phyloP scores from a whole-genome alignment of 2,329 filamentous ascomycete species.

The Monosporascus sp. region DNA sequence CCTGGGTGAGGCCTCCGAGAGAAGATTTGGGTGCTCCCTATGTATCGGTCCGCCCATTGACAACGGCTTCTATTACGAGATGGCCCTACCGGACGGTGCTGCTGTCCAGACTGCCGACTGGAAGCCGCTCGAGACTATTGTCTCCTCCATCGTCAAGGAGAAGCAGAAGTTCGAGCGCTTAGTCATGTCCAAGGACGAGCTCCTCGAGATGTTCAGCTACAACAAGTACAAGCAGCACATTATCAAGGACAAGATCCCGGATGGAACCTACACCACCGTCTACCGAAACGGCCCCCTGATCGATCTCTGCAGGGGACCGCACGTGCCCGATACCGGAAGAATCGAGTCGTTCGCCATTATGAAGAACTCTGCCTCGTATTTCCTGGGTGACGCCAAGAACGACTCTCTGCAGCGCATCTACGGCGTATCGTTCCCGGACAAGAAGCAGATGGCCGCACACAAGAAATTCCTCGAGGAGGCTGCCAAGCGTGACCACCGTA shows the following conservation, averaged over 20 bases:
- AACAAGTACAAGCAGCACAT: conserved; percentile 99
- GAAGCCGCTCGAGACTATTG: conserved; percentile 76
- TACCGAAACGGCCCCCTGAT: conserved; percentile 92
- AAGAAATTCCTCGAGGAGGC: conserved; percentile 95
- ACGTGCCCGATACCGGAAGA: conserved; percentile 87
- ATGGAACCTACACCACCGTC: conserved; percentile 87
- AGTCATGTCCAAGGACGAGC: conserved; percentile 81
- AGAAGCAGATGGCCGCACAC: conserved; percentile 90
- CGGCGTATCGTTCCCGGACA: conserved; percentile 91
- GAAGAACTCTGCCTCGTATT: conserved; percentile 74
- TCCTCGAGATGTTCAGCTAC: conserved; percentile 94
- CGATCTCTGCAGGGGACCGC: conserved; percentile 90
- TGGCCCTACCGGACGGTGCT: conserved; percentile 70
- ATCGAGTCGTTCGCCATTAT: conserved; percentile 94
- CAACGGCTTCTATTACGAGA: conserved; percentile 96
- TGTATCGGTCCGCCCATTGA: conserved; percentile 91
- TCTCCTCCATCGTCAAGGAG: conserved; percentile 84
- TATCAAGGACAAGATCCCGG: conserved; percentile 85
- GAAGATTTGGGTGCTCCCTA: conserved; percentile 83
- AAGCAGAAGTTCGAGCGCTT: conserved; percentile 93
- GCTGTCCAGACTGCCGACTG: conserved; percentile 73
- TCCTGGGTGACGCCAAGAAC: conserved; percentile 88
- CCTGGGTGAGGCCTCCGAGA: conserved; percentile 89
- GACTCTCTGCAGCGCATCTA: conserved; percentile 96
- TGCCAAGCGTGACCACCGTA: conserved; percentile 93